phyloP scores from a whole-genome alignment of 2,329 filamentous ascomycete genomes.

The Xylaria arbuscula region DNA sequence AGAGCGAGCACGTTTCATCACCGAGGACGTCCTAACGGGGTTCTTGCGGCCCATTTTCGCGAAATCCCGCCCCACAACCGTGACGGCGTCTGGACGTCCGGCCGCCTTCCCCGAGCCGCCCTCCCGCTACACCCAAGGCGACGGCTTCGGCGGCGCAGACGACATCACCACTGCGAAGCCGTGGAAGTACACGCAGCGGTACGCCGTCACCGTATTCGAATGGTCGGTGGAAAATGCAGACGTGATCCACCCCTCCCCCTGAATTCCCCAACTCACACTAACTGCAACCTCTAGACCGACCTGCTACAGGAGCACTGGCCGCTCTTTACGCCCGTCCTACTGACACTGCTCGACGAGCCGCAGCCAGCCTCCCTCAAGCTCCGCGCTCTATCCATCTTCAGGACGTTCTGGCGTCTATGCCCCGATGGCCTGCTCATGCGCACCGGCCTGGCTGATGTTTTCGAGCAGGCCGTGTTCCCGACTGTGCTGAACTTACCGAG shows the following conservation, averaged over 20 bases:
- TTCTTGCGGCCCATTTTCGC: slow-evolving; percentile 77
- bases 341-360: slow-evolving; percentile 75
- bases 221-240: slow-evolving; percentile 69
- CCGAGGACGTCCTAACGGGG: slow-evolving; percentile 67
- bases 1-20: slow-evolving; percentile 55
- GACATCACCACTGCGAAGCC: slow-evolving; percentile 59
- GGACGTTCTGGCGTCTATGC: slow-evolving; percentile 65
- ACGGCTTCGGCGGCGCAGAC: slow-evolving; percentile 52
- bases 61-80: slow-evolving; percentile 61
- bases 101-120: slow-evolving; percentile 57
- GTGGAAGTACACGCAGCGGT: slow-evolving; percentile 68
- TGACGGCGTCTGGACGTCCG: slow-evolving; percentile 69
- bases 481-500: slow-evolving; percentile 80
- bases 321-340: slow-evolving; percentile 74
- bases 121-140: slow-evolving; percentile 50
- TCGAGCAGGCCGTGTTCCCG: slow-evolving; percentile 76
- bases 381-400: slow-evolving; percentile 66
- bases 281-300: slow-evolving; percentile 24
- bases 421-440: slow-evolving; percentile 64
- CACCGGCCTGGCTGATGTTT: slow-evolving; percentile 74
- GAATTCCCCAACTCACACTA: neutral
- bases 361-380: slow-evolving; percentile 61
- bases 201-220: slow-evolving; percentile 66
- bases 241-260: slow-evolving; percentile 53
- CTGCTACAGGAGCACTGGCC: slow-evolving; percentile 71